Base-by-base conservation (phyloP, 306 rosid species). In the Hippophae rhamnoides region DNA sequence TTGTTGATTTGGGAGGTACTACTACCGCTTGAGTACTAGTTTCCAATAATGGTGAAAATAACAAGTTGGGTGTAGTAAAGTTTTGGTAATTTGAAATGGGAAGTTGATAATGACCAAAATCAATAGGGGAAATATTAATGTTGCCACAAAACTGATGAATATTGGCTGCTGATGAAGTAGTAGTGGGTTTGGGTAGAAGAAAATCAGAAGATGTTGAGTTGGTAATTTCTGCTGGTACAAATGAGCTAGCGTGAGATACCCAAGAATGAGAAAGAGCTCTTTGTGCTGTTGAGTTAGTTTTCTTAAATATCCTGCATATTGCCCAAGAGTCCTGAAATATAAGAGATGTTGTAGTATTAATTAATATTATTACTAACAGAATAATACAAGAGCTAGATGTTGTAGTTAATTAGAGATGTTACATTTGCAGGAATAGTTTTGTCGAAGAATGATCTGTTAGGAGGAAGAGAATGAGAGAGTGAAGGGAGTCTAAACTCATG, bases 261-360 rank as follows among this genome's bases (percentile, higher is more conserved):
- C 90, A 87, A 47, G 92, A 87, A 49, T 87, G 93, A 49, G 90
- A 84, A 40, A 79, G 65, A 43, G 78, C 82, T 75, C 97, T 82
- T 70, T 84, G 97, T 49, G 89, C 79, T 47, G 84, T 73, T 6
- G 97, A 71, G 65, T 70, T 90, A 5, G 86, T 81, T 69, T 90
- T 90, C 86, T 90, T 87, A 81, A 90, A 87, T 61, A 90, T 90
- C 74, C 96, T 87, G 64, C 98, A 90, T n/a, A 90, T 86, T 49
- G 95, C 97, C 97, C 95, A 90, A 8, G 94, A 87, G 50, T 84
- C 97, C 97, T 90, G 85, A 74, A 79, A 52, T 31, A 31, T 31
- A 7, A 46, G 7, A 7, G 11, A 46, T 46, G 11, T 46, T 7
- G 49, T 3, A 46, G 0, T 7, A 46, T 2, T 7, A 46, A 3